Evolutionary conservation across 306 rosid species (phyloP).

Genomic region (Delonix regia): DNA sequence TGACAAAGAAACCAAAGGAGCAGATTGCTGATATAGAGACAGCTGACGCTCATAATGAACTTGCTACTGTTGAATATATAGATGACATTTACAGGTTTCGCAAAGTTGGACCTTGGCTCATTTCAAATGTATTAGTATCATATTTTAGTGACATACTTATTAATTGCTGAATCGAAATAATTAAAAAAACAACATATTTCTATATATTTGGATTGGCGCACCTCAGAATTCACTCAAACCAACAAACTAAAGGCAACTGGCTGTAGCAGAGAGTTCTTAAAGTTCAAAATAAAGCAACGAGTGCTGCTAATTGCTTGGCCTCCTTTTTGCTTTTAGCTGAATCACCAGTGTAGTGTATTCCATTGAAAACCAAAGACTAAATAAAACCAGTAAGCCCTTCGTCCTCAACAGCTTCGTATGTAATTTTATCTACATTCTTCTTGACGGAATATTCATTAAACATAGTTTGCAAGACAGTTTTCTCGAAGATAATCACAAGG

Average conservation of each 20-base stretch:
- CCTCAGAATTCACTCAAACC: too few relatives aligned
- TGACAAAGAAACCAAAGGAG: conserved; percentile 71
- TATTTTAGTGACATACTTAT: too few relatives aligned
- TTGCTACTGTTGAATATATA: conserved; percentile 85
- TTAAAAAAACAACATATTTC: too few relatives aligned
- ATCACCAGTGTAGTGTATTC: conserved; percentile 44
- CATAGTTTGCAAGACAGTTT: conserved; percentile 52
- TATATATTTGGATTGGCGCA: too few relatives aligned
- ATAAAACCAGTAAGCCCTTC: conserved; percentile 43
- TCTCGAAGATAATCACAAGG: conserved; percentile 38
- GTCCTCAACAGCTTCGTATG: conserved; percentile 39
- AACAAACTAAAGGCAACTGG: too few relatives aligned
- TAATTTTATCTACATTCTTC: conserved; percentile 43
- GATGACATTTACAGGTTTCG: conserved; percentile 84
- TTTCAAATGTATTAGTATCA: too few relatives aligned
- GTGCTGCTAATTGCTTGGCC: conserved; percentile 69
- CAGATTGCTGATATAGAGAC: conserved; percentile 72
- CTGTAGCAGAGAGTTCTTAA: too few relatives aligned
- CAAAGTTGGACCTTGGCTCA: conserved; percentile 35
- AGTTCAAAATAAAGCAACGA: conserved; percentile 48
- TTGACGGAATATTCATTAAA: conserved; percentile 61
- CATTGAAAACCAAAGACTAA: conserved; percentile 55
- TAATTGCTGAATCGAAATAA: too few relatives aligned
- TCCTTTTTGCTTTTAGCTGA: conserved; percentile 54
- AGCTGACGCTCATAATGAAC: conserved; percentile 59